phyloP scores from a whole-genome alignment of 2,329 filamentous ascomycete species.

The Aspergillus clavatus region DNA sequence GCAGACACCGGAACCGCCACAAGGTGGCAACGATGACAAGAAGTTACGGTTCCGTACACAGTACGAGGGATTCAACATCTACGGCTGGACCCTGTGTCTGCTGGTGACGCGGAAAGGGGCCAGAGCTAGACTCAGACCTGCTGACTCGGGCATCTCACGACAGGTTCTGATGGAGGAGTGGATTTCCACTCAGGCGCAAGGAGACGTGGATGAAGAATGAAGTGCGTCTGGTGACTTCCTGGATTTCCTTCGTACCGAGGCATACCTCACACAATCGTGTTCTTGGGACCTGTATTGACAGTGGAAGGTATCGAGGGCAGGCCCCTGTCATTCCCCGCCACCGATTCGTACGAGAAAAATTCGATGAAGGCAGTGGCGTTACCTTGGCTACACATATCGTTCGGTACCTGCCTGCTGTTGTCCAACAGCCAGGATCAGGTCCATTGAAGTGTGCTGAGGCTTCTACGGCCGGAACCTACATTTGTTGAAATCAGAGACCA shows the following conservation, averaged over 20 bases:
- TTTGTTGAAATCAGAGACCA: background rate
- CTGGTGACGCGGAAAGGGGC: conserved; percentile 70
- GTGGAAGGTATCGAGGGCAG: background rate
- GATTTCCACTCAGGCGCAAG: conserved; percentile 68
- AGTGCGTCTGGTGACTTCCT: background rate
- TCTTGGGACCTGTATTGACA: background rate
- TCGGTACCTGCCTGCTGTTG: too few relatives aligned
- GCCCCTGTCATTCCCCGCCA: background rate
- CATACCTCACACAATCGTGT: background rate
- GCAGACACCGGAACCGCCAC: conserved; percentile 38
- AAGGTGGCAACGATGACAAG: conserved; percentile 65
- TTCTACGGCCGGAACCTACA: too few relatives aligned
- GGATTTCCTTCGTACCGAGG: background rate
- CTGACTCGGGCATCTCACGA: conserved; percentile 43
- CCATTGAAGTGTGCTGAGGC: too few relatives aligned
- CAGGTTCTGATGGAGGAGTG: conserved; percentile 79
- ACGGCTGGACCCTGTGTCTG: conserved; percentile 85
- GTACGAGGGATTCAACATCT: conserved; percentile 95
- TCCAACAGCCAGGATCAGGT: too few relatives aligned
- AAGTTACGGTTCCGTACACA: conserved; percentile 79
- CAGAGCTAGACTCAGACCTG: conserved; percentile 35
- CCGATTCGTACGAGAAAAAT: too few relatives aligned
- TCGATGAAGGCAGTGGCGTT: too few relatives aligned
- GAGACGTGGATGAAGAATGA: conserved; percentile 37
- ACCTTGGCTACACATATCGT: too few relatives aligned